Percentiles rank a stretch among this genome's conserved stretches.
Conservation (phyloP, 2,329 filamentous ascomycete genomes). For the Ilyonectria destructans region DNA sequence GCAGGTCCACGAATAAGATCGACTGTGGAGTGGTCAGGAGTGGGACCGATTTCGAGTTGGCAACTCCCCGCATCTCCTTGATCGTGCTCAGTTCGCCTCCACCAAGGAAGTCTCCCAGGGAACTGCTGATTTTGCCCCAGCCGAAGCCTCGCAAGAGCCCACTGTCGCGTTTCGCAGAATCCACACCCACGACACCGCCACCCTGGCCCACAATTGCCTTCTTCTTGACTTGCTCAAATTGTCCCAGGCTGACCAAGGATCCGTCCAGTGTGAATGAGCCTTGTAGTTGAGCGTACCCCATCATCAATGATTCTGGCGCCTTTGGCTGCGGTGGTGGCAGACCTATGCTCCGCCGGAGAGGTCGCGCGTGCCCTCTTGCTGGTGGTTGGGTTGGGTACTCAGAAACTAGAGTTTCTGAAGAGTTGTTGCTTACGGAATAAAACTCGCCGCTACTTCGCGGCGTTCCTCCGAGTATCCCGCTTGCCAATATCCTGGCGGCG, state of each 20-base stretch:
- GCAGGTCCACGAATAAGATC: conserved; percentile 94
- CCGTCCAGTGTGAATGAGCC: conserved; percentile 94
- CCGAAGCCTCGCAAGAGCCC: conserved; percentile 88
- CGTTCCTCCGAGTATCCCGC: conserved; percentile 81
- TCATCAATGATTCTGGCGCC: conserved; percentile 88
- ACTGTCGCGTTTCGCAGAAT: conserved; percentile 80
- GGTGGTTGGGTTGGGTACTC: conserved; percentile 80
- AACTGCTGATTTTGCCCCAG: conserved; percentile 91
- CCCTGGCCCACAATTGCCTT: conserved; percentile 93
- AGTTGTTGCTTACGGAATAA: conserved; percentile 95
- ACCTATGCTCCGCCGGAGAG: conserved; percentile 64
- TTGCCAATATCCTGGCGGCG: conserved; percentile 81
- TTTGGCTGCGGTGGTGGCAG: conserved; percentile 62
- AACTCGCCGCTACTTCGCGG: conserved; percentile 95
- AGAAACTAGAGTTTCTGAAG: conserved; percentile 91
- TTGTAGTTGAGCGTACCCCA: conserved; percentile 96
- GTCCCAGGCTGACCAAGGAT: conserved; percentile 88
- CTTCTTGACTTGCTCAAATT: conserved; percentile 96
- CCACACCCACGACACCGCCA: conserved; percentile 87
- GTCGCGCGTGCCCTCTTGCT: conserved; percentile 54
- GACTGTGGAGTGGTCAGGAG: conserved; percentile 96
- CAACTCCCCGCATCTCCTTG: conserved; percentile 92
- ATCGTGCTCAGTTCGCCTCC: conserved; percentile 92
- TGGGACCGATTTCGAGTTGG: conserved; percentile 89
- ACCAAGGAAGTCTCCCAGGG: conserved; percentile 89